Evolutionary conservation across 306 rosid genomes (phyloP).

Genomic region (Cucumis cinereus): DNA sequence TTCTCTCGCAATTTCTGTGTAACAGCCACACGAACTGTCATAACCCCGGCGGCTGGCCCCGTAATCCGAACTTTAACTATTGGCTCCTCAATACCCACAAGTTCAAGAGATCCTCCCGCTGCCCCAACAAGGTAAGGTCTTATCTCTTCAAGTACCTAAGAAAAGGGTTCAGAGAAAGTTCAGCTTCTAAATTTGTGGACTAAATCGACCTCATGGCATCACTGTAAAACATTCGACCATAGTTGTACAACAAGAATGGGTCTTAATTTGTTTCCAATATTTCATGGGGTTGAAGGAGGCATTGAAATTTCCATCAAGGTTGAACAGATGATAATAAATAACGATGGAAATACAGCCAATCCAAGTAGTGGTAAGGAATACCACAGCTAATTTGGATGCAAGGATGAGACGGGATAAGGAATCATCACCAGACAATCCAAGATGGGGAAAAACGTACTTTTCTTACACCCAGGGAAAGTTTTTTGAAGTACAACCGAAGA

Average conservation of each 20-base stretch:
- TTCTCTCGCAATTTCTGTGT: constrained; percentile 91
- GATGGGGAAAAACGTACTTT: neutral
- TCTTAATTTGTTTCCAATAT: neutral
- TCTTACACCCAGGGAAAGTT: neutral
- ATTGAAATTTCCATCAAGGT: neutral
- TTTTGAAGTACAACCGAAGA: no score
- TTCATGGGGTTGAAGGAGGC: neutral
- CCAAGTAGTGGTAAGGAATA: neutral
- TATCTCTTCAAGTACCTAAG: constrained; percentile 85
- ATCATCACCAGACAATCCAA: neutral
- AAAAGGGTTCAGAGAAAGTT: neutral
- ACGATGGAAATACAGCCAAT: neutral
- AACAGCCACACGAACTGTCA: constrained; percentile 93
- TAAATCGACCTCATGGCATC: neutral
- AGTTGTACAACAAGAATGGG: neutral
- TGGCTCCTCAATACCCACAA: constrained; percentile 80
- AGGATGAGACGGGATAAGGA: neutral
- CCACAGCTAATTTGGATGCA: neutral
- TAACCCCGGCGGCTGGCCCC: constrained; percentile 70
- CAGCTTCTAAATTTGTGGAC: neutral
- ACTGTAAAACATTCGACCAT: neutral
- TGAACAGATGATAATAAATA: neutral
- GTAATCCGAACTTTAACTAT: constrained; percentile 50
- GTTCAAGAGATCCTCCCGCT: constrained; percentile 78
- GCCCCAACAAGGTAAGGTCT: constrained; percentile 89